Percentiles rank a stretch among this genome's conserved stretches.
Conservation (phyloP, 2,329 filamentous ascomycete genomes). For the Neofusicoccum parvum region DNA sequence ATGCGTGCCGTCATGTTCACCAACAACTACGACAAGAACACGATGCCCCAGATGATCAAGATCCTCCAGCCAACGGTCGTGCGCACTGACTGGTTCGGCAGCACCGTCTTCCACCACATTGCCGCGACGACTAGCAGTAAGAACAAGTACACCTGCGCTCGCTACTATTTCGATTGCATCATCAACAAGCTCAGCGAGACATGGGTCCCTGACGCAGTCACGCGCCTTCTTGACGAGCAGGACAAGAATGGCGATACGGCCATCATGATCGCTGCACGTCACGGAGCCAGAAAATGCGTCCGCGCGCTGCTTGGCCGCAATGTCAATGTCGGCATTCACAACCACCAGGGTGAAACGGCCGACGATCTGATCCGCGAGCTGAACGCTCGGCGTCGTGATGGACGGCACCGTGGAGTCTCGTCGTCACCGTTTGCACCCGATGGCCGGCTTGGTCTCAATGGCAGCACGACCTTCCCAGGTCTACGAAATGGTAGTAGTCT, state of each 20-base stretch:
- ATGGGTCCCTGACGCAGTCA: constrained; percentile 74
- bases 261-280: constrained; percentile 82
- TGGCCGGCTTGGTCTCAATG: constrained; percentile 29
- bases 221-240: constrained; percentile 76
- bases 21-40: constrained; percentile 92
- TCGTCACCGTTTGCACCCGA: constrained; percentile 62
- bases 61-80: constrained; percentile 82
- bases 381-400: constrained; percentile 68
- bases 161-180: constrained; percentile 91
- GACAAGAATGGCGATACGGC: constrained; percentile 91
- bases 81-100: constrained; percentile 75
- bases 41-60: constrained; percentile 81
- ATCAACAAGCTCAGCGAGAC: constrained; percentile 83
- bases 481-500: constrained; percentile 1
- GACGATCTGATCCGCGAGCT: constrained; percentile 77
- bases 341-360: constrained; percentile 78
- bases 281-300: constrained; percentile 78
- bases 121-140: constrained; percentile 84
- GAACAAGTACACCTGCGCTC: constrained; percentile 83
- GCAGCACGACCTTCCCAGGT: constrained; percentile 24
- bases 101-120: constrained; percentile 92
- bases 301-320: constrained; percentile 71
- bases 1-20: constrained; percentile 96
- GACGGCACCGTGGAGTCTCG: constrained; percentile 66
- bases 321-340: constrained; percentile 79